Evolutionary conservation across 345 rosid species (phyloP).

Genomic region (Linum tenue): DNA sequence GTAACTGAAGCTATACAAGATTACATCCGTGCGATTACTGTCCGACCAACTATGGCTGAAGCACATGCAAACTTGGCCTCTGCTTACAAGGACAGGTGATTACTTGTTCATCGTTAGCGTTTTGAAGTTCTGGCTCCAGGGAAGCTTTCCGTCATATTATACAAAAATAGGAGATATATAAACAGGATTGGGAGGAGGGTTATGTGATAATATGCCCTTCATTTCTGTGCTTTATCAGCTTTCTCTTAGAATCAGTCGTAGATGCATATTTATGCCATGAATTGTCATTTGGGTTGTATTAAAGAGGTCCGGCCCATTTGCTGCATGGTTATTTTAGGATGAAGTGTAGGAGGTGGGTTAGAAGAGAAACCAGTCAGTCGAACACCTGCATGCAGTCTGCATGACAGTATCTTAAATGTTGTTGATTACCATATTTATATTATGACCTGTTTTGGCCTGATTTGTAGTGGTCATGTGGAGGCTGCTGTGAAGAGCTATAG

Average conservation of each 20-base stretch:
- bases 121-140: not conserved
- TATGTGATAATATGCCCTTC: not conserved
- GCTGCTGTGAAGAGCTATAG: constrained; percentile 88
- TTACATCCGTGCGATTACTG: constrained; percentile 64
- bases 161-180: not conserved
- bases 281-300: not conserved
- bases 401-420: not conserved
- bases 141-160: not conserved
- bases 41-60: constrained; percentile 93
- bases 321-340: not conserved
- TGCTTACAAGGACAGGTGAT: constrained; percentile 97
- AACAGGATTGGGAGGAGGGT: not conserved
- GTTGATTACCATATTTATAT: not conserved
- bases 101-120: not conserved
- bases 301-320: not conserved
- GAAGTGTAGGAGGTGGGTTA: not conserved
- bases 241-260: not conserved
- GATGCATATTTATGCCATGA: not conserved
- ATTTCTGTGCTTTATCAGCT: not conserved
- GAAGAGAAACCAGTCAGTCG: not conserved
- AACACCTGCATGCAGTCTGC: not conserved
- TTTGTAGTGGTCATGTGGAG: constrained; percentile 77
- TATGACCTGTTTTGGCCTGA: constrained; percentile 1
- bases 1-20: constrained; percentile 95
- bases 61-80: constrained; percentile 99